A percentile compares a stretch with the other conserved stretches of the same genome.
Evolutionary conservation across 2,329 filamentous ascomycete genomes (phyloP).

Genomic region (Plectosphaerella sp.): DNA sequence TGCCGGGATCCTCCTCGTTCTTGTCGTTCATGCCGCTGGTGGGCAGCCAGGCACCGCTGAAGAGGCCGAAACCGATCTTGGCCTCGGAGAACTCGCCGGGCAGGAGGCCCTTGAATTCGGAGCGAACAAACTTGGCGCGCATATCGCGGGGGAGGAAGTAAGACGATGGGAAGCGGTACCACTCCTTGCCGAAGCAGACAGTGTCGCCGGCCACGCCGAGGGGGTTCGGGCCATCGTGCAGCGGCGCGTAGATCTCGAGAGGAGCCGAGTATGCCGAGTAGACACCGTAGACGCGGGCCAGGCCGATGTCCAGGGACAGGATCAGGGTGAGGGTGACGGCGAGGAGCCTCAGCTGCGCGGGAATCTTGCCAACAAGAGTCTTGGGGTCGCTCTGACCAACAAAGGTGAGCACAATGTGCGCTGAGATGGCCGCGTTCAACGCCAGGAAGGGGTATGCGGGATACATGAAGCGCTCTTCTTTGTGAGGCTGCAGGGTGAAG

Average conservation of each 20-base stretch:
- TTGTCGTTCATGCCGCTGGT: slow-evolving; percentile 86
- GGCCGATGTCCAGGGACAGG: slow-evolving; percentile 58
- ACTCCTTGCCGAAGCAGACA: slow-evolving; percentile 92
- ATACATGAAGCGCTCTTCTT: slow-evolving; percentile 99
- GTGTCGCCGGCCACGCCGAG: slow-evolving; percentile 58
- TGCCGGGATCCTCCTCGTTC: slow-evolving; percentile 80
- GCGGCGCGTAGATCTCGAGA: slow-evolving; percentile 61
- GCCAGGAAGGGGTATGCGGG: slow-evolving; percentile 88
- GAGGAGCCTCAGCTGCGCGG: slow-evolving; percentile 68
- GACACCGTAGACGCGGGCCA: slow-evolving; percentile 71
- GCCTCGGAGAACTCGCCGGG: slow-evolving; percentile 87
- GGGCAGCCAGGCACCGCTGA: slow-evolving; percentile 78
- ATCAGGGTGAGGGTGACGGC: slow-evolving; percentile 58
- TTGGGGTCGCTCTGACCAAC: slow-evolving; percentile 67
- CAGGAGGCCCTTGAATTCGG: slow-evolving; percentile 82
- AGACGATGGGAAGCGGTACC: slow-evolving; percentile 95
- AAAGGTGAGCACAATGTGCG: slow-evolving; percentile 75
- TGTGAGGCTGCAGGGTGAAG: slow-evolving; percentile 90
- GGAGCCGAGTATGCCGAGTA: slow-evolving; percentile 83
- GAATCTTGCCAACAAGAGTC: slow-evolving; percentile 65
- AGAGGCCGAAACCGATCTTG: slow-evolving; percentile 63
- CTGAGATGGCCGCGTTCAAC: slow-evolving; percentile 78
- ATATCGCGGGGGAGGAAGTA: slow-evolving; percentile 84
- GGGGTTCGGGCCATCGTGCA: slow-evolving; percentile 45
- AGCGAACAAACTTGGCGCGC: slow-evolving; percentile 84